Percentiles rank a stretch among this genome's conserved stretches.
Conservation (phyloP, 305 asterid species). For the Coffea humblotiana region DNA sequence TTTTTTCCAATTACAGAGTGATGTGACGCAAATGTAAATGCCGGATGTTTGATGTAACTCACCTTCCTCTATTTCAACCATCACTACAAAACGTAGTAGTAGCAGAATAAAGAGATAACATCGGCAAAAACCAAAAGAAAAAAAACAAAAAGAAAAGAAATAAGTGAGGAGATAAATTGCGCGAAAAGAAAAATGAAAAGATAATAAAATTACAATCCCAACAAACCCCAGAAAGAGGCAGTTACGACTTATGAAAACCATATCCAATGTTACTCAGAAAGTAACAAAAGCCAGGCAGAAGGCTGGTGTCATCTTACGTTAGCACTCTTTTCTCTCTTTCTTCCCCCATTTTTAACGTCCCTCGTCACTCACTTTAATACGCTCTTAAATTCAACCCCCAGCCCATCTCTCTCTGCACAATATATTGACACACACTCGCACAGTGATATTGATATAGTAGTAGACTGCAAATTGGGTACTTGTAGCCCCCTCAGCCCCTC, state of each 20-base stretch:
- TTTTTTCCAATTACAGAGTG: too few species aligned
- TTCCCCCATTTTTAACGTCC: constrained; percentile 36
- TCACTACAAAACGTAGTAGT: too few species aligned
- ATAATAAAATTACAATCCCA: constrained; percentile 30
- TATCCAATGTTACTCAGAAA: constrained; percentile 31
- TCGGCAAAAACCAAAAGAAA: too few species aligned
- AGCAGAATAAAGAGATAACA: too few species aligned
- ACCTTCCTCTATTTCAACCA: too few species aligned
- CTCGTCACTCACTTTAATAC: constrained; percentile 31
- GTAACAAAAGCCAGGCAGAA: constrained; percentile 32
- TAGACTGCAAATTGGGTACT: neutral
- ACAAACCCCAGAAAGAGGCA: constrained; percentile 36
- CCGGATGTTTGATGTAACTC: too few species aligned
- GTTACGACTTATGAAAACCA: constrained; percentile 46
- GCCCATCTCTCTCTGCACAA: neutral
- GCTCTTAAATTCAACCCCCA: neutral
- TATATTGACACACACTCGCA: neutral
- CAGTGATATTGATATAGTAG: neutral
- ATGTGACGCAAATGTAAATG: too few species aligned
- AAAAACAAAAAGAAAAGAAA: neutral
- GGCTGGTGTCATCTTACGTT: constrained; percentile 47
- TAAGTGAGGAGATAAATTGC: neutral
- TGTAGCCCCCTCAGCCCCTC: too few species aligned
- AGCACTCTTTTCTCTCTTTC: constrained; percentile 11
- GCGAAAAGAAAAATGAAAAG: neutral